A percentile compares a stretch with the other conserved stretches of the same genome.
These are phyloP conservation scores for Hypoxylon sp. DNA, from an alignment of 2,329 filamentous ascomycete species.

Conservation along the genomic window DNA sequence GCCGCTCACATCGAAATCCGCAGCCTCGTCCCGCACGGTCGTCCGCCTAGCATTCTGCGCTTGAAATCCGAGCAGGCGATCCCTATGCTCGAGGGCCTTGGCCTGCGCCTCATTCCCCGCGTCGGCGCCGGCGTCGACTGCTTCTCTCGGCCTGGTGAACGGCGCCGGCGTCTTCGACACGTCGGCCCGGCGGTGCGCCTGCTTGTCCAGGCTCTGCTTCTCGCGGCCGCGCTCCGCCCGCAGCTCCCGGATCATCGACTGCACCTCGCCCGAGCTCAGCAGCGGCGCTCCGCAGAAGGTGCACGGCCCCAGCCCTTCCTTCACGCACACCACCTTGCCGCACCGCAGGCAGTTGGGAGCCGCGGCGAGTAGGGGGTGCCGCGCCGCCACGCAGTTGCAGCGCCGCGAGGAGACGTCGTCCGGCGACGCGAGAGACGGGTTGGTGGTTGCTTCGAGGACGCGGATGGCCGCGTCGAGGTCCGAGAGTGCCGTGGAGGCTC, in stretches of 20 bases:
- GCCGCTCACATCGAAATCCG: constrained; percentile 67
- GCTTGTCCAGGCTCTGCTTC: constrained; percentile 84
- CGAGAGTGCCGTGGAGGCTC: constrained; percentile 77
- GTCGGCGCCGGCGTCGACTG: constrained; percentile 46
- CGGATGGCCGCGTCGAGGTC: constrained; percentile 86
- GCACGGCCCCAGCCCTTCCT: constrained; percentile 93
- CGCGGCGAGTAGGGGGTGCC: constrained; percentile 88
- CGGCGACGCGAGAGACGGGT: constrained; percentile 74
- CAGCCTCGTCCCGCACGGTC: constrained; percentile 85
- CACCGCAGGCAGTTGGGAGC: constrained; percentile 93
- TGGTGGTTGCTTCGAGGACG: constrained; percentile 89
- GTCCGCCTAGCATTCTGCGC: constrained; percentile 87
- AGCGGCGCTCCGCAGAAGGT: constrained; percentile 87
- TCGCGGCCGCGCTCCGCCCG: constrained; percentile 88
- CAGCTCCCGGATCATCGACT: constrained; percentile 86
- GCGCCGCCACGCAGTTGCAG: constrained; percentile 89
- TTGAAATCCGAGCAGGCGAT: constrained; percentile 84
- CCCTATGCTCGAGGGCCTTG: constrained; percentile 81
- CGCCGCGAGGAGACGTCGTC: constrained; percentile 69
- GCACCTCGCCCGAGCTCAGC: constrained; percentile 77
- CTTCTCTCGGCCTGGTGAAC: constrained; percentile 63
- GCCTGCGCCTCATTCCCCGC: constrained; percentile 67
- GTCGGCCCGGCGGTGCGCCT: constrained; percentile 73
- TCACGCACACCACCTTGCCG: constrained; percentile 94
- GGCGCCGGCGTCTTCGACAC: constrained; percentile 70